A percentile compares a stretch with the other conserved stretches of the same genome.
Evolutionary conservation across 345 rosid species (phyloP).

Genomic region (Eucalyptus erythrocorys): DNA sequence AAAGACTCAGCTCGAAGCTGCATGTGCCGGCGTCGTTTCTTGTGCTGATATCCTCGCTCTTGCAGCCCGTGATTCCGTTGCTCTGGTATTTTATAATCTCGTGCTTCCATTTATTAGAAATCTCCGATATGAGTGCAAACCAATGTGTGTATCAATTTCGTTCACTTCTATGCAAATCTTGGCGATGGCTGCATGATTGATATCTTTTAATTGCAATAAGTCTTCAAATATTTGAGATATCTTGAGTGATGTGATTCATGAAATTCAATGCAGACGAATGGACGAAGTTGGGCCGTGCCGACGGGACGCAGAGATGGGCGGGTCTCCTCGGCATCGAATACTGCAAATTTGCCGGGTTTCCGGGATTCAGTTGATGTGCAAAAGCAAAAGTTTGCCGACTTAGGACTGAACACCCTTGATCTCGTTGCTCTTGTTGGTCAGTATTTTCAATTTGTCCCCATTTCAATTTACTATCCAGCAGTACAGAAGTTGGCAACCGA

Average conservation of each 20-base stretch:
- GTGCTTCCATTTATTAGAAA: not conserved
- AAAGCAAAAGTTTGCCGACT: constrained; percentile 1
- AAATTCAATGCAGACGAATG: not conserved
- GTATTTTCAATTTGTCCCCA: not conserved
- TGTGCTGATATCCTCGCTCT: constrained; percentile 45
- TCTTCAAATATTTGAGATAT: not conserved
- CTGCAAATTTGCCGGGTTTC: constrained; percentile 5
- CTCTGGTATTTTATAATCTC: not conserved
- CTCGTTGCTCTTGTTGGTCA: constrained; percentile 29
- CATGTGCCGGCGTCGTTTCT: constrained; percentile 41
- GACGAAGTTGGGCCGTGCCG: constrained; percentile 5
- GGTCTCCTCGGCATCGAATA: constrained; percentile 14
- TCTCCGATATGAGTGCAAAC: not conserved
- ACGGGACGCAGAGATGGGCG: constrained; percentile 28
- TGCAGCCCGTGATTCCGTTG: constrained; percentile 42
- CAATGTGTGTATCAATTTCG: not conserved
- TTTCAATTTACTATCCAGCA: not conserved
- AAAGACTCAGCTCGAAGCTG: constrained; percentile 32
- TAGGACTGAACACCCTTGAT: constrained; percentile 13
- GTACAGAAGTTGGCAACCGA: not conserved
- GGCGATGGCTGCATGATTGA: not conserved
- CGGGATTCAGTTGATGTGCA: constrained; percentile 8
- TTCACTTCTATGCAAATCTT: not conserved
- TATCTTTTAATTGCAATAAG: not conserved
- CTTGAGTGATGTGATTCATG: not conserved